Evolutionary conservation across 2,329 filamentous ascomycete genomes (phyloP).

Genomic region (Sporothrix phasma): DNA sequence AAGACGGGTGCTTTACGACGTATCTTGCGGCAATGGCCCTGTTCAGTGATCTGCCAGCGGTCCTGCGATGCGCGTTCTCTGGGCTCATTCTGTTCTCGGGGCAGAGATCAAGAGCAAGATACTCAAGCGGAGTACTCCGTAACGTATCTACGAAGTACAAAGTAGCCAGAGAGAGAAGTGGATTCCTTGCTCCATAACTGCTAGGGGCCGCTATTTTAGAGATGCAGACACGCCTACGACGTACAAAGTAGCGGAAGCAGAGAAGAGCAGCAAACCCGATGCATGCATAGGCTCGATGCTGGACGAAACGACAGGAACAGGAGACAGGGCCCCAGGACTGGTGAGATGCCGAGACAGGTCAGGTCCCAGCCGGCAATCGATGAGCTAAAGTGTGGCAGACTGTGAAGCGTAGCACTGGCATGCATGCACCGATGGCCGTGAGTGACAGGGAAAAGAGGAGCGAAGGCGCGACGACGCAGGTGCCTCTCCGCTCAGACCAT

Average conservation of each 20-base stretch:
- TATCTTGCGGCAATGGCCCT: too few species aligned
- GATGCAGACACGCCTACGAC: not conserved
- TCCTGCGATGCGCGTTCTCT: not conserved
- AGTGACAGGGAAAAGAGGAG: not conserved
- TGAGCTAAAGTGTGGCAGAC: not conserved
- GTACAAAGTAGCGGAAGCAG: not conserved
- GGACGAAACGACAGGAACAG: not conserved
- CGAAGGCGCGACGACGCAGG: not conserved
- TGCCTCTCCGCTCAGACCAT: conserved; percentile 11
- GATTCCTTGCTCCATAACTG: not conserved
- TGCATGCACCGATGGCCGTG: not conserved
- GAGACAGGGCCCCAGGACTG: not conserved
- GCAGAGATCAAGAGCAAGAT: conserved; percentile 6
- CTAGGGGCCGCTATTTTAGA: not conserved
- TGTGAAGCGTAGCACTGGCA: conserved; percentile 4
- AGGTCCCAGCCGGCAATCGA: not conserved
- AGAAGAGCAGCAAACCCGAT: not conserved
- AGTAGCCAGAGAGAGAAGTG: conserved; percentile 3
- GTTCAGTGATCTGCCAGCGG: not conserved
- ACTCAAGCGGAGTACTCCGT: conserved; percentile 10
- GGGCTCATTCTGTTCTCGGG: not conserved
- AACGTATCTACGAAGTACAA: too few species aligned
- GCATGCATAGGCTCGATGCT: not conserved
- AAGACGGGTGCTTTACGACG: too few species aligned
- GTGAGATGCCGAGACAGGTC: too few species aligned